Conservation (phyloP, 352 stramenopile species). For the Heterotrichella gracilis region DNA sequence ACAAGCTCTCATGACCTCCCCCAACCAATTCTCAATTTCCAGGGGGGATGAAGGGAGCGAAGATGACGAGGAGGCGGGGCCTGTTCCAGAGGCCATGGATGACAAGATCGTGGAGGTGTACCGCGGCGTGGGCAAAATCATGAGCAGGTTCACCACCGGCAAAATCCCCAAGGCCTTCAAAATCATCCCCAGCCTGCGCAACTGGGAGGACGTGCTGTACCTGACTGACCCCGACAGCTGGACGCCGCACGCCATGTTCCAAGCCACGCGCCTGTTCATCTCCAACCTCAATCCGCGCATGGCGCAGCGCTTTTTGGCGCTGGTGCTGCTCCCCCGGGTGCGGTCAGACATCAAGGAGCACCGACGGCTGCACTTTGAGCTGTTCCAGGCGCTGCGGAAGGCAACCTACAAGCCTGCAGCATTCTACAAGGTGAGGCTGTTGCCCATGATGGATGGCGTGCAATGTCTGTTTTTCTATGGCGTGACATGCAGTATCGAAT, state of each 20-base stretch:
- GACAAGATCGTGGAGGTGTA: slow-evolving; percentile 94
- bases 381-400: slow-evolving; percentile 94
- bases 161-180: slow-evolving; percentile 99
- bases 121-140: slow-evolving; percentile 76
- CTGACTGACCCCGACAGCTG: slow-evolving; percentile 79
- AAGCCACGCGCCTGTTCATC: slow-evolving; percentile 77
- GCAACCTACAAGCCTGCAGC: slow-evolving; percentile 90
- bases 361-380: slow-evolving; percentile 95
- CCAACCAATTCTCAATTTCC: neutral
- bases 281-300: slow-evolving; percentile 97
- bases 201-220: slow-evolving; percentile 92
- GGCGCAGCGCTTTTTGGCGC: slow-evolving; percentile 91
- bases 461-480: too few species aligned
- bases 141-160: slow-evolving; percentile 72
- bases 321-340: slow-evolving; percentile 74
- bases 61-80: neutral
- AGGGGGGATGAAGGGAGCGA: neutral
- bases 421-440: slow-evolving; percentile 96
- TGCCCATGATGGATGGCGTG: too few species aligned
- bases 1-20: slow-evolving; percentile 9
- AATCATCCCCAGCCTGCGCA: slow-evolving; percentile 82
- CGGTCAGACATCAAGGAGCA: slow-evolving; percentile 76
- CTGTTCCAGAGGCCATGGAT: slow-evolving; percentile 34
- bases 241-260: slow-evolving; percentile 85
- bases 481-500: too few species aligned